A percentile compares a stretch with the other conserved stretches of the same genome.
Evolutionary conservation across 768 basidiomycete genomes (phyloP).

Genomic region (Pleurotus citrinopileatus): DNA sequence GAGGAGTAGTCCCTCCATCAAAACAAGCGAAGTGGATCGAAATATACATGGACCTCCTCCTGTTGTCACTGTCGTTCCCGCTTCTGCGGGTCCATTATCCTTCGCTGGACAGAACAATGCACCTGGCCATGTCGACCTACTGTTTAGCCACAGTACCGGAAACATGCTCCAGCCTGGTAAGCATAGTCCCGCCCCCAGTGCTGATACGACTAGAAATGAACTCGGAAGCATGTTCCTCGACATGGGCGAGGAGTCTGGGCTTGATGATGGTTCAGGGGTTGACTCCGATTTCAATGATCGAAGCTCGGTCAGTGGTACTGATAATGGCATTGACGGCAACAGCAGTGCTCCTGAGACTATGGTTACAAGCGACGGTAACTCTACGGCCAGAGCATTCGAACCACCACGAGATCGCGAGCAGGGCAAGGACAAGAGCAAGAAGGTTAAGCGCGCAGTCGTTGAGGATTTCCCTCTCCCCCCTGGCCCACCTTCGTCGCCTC

Average conservation of each 20-base stretch:
- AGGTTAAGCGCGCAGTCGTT: conserved; percentile 35
- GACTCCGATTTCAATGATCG: conserved; percentile 29
- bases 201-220: conserved; percentile 6
- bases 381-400: background rate
- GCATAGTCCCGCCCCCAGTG: background rate
- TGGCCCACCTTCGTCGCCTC: background rate
- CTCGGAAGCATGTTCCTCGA: conserved; percentile 62
- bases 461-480: conserved; percentile 55
- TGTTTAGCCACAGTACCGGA: conserved; percentile 15
- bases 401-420: background rate
- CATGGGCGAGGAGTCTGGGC: conserved; percentile 50
- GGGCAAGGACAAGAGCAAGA: conserved; percentile 17
- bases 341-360: background rate
- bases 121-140: background rate
- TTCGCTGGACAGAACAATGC: background rate
- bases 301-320: conserved; percentile 29
- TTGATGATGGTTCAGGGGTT: conserved; percentile 39
- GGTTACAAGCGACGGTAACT: background rate
- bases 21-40: background rate
- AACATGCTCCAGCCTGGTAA: background rate
- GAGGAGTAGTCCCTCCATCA: background rate
- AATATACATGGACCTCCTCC: background rate
- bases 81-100: conserved; percentile 3
- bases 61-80: conserved; percentile 14
- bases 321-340: conserved; percentile 19